Conservation (phyloP, 108 stramenopile genomes). For the Fragilaria crotonensis region DNA sequence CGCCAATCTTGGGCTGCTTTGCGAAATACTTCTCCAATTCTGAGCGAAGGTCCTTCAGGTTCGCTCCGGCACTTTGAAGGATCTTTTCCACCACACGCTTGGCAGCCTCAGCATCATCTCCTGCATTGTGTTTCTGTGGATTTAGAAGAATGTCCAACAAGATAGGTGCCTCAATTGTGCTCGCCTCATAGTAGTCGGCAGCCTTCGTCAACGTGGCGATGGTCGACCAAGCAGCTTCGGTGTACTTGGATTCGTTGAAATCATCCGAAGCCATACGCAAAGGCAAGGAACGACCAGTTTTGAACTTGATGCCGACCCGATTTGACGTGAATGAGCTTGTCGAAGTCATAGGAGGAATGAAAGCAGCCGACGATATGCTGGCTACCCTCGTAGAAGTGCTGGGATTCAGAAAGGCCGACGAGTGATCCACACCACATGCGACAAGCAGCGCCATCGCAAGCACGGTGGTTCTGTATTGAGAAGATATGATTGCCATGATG, state of each 20-base stretch:
- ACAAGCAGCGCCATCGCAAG: no score
- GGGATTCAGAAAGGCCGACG: no score
- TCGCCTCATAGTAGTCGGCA: conserved; percentile 57
- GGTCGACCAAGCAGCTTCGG: conserved; percentile 71
- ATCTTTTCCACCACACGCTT: conserved; percentile 53
- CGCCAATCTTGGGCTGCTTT: conserved; percentile 49
- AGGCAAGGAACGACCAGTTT: no score
- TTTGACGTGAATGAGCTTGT: no score
- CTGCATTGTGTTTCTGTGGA: conserved; percentile 60
- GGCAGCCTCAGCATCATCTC: conserved; percentile 60
- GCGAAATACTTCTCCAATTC: conserved; percentile 54
- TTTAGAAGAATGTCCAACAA: conserved; percentile 69
- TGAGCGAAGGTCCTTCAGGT: conserved; percentile 35
- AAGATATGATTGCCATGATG: no score
- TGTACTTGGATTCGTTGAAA: conserved; percentile 69
- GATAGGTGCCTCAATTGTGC: conserved; percentile 58
- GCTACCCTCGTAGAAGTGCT: no score
- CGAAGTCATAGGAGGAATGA: no score
- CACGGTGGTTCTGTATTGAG: no score
- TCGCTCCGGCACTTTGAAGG: conserved; percentile 46
- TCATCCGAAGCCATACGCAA: conserved; percentile 51
- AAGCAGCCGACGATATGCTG: no score
- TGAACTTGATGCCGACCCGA: no score
- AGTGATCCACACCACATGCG: no score
- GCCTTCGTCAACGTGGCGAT: conserved; percentile 58